phyloP scores from a whole-genome alignment of 1,284 basidiomycete species.

The Malassezia dermatis region DNA sequence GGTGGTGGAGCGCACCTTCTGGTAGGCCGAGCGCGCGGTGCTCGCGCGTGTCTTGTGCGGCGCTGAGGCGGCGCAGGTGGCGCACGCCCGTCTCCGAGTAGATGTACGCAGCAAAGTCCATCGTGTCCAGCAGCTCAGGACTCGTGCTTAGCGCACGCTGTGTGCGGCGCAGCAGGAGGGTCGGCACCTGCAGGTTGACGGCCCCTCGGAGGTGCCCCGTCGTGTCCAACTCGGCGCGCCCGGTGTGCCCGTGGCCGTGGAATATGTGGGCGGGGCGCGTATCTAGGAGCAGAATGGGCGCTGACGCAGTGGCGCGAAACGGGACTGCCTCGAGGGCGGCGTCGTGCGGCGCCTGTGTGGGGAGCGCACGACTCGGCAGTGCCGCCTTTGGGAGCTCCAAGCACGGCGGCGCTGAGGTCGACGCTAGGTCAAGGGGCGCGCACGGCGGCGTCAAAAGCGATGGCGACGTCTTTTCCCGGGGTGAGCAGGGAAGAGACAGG shows the following conservation, averaged over 20 bases:
- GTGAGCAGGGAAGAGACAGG: neutral
- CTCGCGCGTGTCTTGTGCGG: neutral
- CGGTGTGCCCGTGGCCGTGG: neutral
- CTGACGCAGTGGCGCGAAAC: neutral
- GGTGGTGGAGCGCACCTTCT: neutral
- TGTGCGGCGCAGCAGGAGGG: constrained; percentile 13
- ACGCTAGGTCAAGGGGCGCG: neutral
- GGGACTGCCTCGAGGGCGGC: neutral
- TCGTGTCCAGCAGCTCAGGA: constrained; percentile 1
- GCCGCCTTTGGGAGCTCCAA: neutral
- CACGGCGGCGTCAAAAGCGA: neutral
- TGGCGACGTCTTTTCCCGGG: neutral
- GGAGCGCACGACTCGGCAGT: too few relatives aligned
- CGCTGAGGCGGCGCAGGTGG: neutral
- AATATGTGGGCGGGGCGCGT: constrained; percentile 12
- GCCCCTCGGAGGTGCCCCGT: constrained; percentile 12
- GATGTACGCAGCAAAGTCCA: constrained; percentile 8
- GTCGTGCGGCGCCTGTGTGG: neutral
- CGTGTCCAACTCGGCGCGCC: neutral
- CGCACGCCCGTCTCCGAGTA: neutral
- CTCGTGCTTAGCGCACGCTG: constrained; percentile 3
- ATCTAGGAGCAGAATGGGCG: constrained; percentile 13
- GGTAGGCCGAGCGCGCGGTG: neutral
- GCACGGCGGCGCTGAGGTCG: neutral
- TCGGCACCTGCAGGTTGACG: constrained; percentile 12